Conservation (phyloP, 2,329 filamentous ascomycete genomes). For the Plectosphaerella plurivora region DNA sequence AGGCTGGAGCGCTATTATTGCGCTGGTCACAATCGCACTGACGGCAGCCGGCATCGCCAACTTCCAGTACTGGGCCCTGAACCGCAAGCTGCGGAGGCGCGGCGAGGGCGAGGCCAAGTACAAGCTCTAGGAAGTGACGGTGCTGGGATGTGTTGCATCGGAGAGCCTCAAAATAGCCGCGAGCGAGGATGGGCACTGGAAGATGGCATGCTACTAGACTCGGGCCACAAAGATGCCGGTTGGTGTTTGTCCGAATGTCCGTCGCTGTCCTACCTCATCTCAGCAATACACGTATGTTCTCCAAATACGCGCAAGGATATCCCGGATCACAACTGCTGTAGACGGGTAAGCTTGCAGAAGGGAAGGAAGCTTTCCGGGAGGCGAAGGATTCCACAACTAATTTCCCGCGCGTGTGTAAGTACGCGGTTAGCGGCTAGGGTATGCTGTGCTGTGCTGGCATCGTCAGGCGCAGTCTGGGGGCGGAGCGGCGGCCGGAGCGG, state of each 20-base stretch:
- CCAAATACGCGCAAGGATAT: no score
- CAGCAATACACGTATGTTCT: no score
- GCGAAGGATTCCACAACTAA: neutral
- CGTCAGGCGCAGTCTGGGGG: neutral
- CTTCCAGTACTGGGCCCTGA: slow-evolving; percentile 2
- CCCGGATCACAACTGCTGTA: no score
- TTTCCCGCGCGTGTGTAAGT: neutral
- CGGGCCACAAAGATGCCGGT: no score
- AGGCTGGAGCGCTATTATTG: slow-evolving; percentile 19
- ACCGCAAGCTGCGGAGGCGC: neutral
- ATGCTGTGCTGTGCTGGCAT: neutral
- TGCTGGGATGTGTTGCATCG: neutral
- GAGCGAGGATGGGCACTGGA: no score
- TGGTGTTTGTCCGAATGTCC: no score
- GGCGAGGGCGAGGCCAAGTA: neutral
- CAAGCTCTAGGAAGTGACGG: neutral
- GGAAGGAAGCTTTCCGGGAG: neutral
- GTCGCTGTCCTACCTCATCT: no score
- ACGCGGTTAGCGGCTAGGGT: neutral
- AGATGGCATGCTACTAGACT: no score
- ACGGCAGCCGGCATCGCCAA: neutral
- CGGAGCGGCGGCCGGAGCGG: neutral
- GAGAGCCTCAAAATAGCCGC: no score
- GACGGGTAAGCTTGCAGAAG: no score
- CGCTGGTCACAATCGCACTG: slow-evolving; percentile 4